Evolutionary conservation across 805 yeast genomes (phyloP), one percentile per base, ranked within the genome.

Genomic region (Wickerhamiella bombiphila): DNA sequence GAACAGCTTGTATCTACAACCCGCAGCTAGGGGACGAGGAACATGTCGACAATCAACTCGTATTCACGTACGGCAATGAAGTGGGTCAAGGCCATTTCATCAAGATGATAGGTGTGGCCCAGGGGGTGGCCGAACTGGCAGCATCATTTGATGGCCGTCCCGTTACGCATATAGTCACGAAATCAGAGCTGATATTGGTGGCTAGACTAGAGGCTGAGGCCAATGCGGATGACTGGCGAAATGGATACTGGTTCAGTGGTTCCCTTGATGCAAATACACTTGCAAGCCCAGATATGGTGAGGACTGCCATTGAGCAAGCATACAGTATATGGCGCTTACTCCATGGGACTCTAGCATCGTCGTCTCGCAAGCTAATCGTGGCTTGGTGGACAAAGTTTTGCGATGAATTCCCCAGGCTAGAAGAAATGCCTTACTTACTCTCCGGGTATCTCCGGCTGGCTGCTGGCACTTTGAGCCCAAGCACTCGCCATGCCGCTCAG

Each of bases 401-500:
- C 25, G 29, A 28, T 13, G 20, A 19, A 4, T 37, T 38, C 34
- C 28, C 22, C 6, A 25, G 36, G 5, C 24, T 15, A 3, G 22
- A 33, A 17, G 22, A 22, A 3, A 17, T 7, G 20, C 33, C 16
- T 7, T 16, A 26, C n/a, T 35, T 35, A 2, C 40, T 40, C 8
- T 8, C 22, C 5, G 42, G 35, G 14, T 41, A 32, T 19, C 19
- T 47, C 14, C 34, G 47, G 16, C 31, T 47, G 5, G 50, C 46
- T 5, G 43, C 53, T 3, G 53, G 53, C 14, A 50, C 81, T 38
- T 79, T 85, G 63, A 68, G 72, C 41, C 85, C 83, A n/a, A 74
- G 74, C 48, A 66, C 79, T 38, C 79, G 79, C 59, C 71, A 62
- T 46, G 93, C 80, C 45, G 77, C 59, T 49, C 80, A 72, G 49